Conservation (phyloP, 129 eudicot genomes). For the Pittosporum tobira region DNA sequence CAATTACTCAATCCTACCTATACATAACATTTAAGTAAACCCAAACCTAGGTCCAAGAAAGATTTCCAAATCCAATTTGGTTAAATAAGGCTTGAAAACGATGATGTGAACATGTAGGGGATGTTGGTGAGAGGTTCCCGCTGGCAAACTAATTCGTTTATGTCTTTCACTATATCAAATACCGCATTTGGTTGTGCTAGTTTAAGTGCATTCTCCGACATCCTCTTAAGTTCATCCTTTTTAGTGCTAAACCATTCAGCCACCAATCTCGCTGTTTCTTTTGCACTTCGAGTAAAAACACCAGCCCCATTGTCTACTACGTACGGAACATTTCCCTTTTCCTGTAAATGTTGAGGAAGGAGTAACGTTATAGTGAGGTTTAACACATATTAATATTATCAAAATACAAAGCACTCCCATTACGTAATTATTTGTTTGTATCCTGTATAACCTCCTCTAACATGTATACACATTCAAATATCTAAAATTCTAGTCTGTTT, state of each 20-base stretch:
- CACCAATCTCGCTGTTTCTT: slow-evolving; percentile 68
- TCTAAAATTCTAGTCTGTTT: too few relatives aligned
- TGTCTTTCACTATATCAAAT: slow-evolving; percentile 90
- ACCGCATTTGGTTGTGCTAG: slow-evolving; percentile 93
- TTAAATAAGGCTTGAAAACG: slow-evolving; percentile 63
- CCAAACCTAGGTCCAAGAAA: not conserved
- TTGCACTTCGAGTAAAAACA: slow-evolving; percentile 79
- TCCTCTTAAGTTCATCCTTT: slow-evolving; percentile 54
- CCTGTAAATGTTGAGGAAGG: slow-evolving; percentile 30
- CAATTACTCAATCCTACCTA: slow-evolving; percentile 5
- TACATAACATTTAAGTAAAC: not conserved
- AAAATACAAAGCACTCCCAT: not conserved
- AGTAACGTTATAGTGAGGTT: not conserved
- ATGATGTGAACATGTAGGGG: slow-evolving; percentile 65
- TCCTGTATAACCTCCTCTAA: not conserved
- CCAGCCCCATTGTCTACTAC: slow-evolving; percentile 96
- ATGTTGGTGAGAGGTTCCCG: slow-evolving; percentile 67
- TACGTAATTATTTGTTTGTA: not conserved
- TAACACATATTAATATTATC: not conserved
- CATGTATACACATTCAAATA: too few relatives aligned
- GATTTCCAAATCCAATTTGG: not conserved
- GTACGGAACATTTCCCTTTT: slow-evolving; percentile 89
- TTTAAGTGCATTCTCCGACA: slow-evolving; percentile 78
- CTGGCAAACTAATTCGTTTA: slow-evolving; percentile 76
- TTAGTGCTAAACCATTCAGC: slow-evolving; percentile 92